These are phyloP conservation scores for Trichoderma breve DNA, from an alignment of 2,329 filamentous ascomycete species.

Conservation along the genomic window DNA sequence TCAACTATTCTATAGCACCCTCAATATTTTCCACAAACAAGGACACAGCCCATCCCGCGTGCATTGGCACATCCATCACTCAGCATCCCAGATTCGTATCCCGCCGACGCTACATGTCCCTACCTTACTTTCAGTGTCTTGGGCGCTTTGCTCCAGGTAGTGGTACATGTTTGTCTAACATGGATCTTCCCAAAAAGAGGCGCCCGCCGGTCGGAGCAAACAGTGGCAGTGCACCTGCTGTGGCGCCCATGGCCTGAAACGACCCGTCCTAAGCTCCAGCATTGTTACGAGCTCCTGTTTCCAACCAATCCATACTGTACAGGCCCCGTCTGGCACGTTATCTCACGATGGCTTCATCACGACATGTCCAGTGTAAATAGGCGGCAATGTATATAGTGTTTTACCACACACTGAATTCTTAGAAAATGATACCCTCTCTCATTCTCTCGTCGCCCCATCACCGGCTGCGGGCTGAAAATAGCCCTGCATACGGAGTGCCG, in stretches of 20 bases:
- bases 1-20: neutral
- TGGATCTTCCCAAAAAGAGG: neutral
- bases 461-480: neutral
- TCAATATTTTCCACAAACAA: neutral
- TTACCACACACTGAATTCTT: neutral
- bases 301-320: neutral
- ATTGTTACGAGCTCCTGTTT: neutral
- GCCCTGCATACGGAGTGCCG: neutral
- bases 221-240: constrained; percentile 18
- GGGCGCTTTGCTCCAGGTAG: neutral
- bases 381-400: neutral
- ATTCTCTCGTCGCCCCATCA: neutral
- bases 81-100: neutral
- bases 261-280: neutral
- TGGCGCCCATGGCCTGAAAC: constrained; percentile 13
- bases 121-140: neutral
- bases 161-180: neutral
- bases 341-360: neutral
- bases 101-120: neutral
- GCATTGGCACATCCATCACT: neutral
- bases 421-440: neutral
- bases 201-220: constrained; percentile 4
- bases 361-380: neutral
- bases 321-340: neutral
- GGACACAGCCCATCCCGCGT: neutral